Conservation (phyloP, 108 stramenopile genomes). For the Conticribra guillardii region DNA sequence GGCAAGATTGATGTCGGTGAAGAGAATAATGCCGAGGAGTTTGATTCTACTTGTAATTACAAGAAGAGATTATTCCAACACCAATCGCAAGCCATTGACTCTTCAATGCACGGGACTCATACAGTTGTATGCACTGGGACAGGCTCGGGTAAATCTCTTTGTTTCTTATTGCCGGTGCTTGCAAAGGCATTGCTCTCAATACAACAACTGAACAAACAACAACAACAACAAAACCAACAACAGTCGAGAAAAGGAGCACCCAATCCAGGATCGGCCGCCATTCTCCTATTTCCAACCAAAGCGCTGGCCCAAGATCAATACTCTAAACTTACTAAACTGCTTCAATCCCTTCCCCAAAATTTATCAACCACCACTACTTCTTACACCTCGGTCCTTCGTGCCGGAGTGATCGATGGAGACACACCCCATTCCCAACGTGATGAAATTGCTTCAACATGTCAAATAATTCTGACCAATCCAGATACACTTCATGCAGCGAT, state of each 20-base stretch:
- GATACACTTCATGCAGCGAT: slow-evolving; percentile 96
- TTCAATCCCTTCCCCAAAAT: slow-evolving; percentile 48
- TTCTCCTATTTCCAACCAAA: slow-evolving; percentile 96
- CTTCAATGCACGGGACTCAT: slow-evolving; percentile 60
- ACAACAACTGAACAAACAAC: slow-evolving; percentile 12
- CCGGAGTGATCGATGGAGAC: slow-evolving; percentile 85
- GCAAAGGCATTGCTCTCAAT: slow-evolving; percentile 56
- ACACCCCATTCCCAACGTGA: slow-evolving; percentile 73
- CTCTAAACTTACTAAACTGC: slow-evolving; percentile 60
- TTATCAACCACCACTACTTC: slow-evolving; percentile 14
- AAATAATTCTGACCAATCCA: slow-evolving; percentile 96
- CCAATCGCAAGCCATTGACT: slow-evolving; percentile 84
- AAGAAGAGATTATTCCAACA: slow-evolving; percentile 68
- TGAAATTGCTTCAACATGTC: slow-evolving; percentile 58
- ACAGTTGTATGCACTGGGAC: slow-evolving; percentile 90
- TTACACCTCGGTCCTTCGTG: slow-evolving; percentile 32
- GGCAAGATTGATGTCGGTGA: not conserved
- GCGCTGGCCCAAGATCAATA: slow-evolving; percentile 98
- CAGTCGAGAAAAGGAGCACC: too few relatives aligned
- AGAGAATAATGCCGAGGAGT: not conserved
- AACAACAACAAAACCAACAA: too few relatives aligned
- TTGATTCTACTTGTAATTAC: not conserved
- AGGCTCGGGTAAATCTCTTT: slow-evolving; percentile 86
- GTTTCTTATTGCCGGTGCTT: slow-evolving; percentile 85
- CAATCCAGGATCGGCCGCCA: slow-evolving; percentile 17